A percentile compares a stretch with the other conserved stretches of the same genome.
phyloP scores from a whole-genome alignment of 495 filamentous ascomycete genomes.

The Evansstolkia leycettana region DNA sequence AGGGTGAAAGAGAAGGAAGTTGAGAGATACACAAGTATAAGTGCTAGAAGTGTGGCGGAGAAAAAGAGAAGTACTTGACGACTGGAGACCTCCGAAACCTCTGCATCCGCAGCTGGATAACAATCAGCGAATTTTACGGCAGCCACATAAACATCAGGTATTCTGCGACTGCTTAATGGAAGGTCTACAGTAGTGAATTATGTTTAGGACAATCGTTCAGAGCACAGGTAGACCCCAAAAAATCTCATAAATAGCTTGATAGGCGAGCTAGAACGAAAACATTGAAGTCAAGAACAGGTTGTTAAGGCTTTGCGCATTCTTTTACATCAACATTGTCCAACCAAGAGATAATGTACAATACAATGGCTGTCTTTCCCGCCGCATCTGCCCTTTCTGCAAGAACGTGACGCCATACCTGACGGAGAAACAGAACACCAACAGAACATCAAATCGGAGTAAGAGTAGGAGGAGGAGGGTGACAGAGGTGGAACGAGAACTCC shows the following conservation, averaged over 20 bases:
- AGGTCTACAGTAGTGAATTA: no score
- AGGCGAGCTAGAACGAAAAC: no score
- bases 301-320: not conserved
- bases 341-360: slow-evolving; percentile 37
- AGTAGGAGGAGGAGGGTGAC: not conserved
- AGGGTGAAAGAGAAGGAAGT: slow-evolving; percentile 2
- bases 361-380: slow-evolving; percentile 20
- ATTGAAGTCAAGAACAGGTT: no score
- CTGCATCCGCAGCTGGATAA: no score
- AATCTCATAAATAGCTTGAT: no score
- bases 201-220: no score
- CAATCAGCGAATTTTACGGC: no score
- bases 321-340: slow-evolving; percentile 24
- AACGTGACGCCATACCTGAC: slow-evolving; percentile 1
- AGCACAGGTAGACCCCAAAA: no score
- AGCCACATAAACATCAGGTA: no score
- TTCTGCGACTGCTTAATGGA: no score
- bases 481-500: no score
- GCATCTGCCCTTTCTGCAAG: not conserved
- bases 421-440: slow-evolving; percentile 8
- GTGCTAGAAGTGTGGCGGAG: not conserved
- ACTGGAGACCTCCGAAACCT: not conserved
- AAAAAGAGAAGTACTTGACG: not conserved
- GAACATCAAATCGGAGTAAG: no score
- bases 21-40: not conserved